Percentiles rank a stretch among this genome's conserved stretches.
Conservation (phyloP, 148 eudicot species). For the Salicornia ramosissima region DNA sequence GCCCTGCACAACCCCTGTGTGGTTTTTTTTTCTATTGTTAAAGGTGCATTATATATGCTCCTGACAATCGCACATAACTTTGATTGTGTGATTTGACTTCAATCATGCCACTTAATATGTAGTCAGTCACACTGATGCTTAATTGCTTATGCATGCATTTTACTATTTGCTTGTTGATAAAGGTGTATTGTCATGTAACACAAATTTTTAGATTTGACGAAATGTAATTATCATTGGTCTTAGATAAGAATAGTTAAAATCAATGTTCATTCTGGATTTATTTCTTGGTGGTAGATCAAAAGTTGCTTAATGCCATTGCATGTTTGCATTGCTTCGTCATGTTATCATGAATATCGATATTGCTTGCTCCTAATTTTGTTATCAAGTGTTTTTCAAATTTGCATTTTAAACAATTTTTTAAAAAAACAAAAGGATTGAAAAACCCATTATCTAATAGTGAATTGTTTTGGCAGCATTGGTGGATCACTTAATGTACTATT, state of each 20-base stretch:
- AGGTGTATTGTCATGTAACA: too few species aligned
- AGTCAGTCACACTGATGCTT: neutral
- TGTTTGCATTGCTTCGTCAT: neutral
- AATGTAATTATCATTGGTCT: too few species aligned
- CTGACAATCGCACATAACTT: neutral
- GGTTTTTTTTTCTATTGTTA: neutral
- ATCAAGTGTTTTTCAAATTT: too few species aligned
- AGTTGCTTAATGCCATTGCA: neutral
- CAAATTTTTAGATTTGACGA: too few species aligned
- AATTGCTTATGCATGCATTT: neutral
- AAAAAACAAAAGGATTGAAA: neutral
- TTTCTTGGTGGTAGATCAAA: too few species aligned
- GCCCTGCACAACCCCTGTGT: too few species aligned
- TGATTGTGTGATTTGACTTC: conserved; percentile 1
- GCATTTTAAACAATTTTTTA: too few species aligned
- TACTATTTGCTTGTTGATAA: neutral
- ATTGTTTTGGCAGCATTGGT: neutral
- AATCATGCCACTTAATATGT: neutral
- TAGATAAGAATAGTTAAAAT: too few species aligned
- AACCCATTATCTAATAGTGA: neutral
- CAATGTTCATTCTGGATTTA: too few species aligned
- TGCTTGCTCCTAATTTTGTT: neutral
- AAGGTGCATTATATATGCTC: neutral
- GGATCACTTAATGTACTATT: neutral
- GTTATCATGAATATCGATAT: neutral